These are phyloP conservation scores for Cyberlindnera euphorbiae DNA, from an alignment of 805 yeast species.

Conservation along the genomic window DNA sequence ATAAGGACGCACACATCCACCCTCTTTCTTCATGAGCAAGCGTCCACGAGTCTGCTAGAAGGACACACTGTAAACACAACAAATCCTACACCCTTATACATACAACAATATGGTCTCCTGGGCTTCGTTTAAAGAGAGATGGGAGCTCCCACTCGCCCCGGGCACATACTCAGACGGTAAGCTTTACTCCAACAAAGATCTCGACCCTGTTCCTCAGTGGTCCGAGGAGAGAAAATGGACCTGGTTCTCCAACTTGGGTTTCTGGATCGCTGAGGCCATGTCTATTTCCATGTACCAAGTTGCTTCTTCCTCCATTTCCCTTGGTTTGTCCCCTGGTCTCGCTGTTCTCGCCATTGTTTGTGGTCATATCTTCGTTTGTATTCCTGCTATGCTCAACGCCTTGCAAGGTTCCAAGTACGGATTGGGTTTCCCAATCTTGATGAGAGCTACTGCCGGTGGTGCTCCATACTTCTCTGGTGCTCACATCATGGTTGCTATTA, in stretches of 20 bases:
- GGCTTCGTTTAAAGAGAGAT: constrained; percentile 3
- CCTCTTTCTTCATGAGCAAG: background rate
- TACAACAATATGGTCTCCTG: constrained; percentile 3
- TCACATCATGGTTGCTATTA: constrained; percentile 26
- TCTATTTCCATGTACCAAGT: constrained; percentile 78
- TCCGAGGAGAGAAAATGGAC: constrained; percentile 64
- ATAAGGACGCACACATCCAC: background rate
- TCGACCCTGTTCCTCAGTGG: constrained; percentile 57
- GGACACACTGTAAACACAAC: too few species aligned
- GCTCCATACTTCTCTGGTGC: constrained; percentile 31
- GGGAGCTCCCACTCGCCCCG: constrained; percentile 18
- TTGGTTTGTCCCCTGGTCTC: constrained; percentile 59
- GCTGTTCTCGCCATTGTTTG: constrained; percentile 25
- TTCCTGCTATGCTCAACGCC: constrained; percentile 22
- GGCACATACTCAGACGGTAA: constrained; percentile 22
- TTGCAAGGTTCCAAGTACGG: constrained; percentile 30
- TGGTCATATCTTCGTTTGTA: constrained; percentile 26
- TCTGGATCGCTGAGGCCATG: constrained; percentile 79
- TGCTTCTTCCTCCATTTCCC: constrained; percentile 63
- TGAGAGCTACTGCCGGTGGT: constrained; percentile 33
- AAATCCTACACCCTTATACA: too few species aligned
- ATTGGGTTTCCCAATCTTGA: constrained; percentile 32
- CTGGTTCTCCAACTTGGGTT: constrained; percentile 39
- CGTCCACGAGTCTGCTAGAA: too few species aligned
- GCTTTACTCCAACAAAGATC: constrained; percentile 54